A percentile compares a stretch with the other conserved stretches of the same genome.
These are phyloP conservation scores for Hymenochaete sp. DNA, from an alignment of 1,284 basidiomycete genomes.

Conservation along the genomic window DNA sequence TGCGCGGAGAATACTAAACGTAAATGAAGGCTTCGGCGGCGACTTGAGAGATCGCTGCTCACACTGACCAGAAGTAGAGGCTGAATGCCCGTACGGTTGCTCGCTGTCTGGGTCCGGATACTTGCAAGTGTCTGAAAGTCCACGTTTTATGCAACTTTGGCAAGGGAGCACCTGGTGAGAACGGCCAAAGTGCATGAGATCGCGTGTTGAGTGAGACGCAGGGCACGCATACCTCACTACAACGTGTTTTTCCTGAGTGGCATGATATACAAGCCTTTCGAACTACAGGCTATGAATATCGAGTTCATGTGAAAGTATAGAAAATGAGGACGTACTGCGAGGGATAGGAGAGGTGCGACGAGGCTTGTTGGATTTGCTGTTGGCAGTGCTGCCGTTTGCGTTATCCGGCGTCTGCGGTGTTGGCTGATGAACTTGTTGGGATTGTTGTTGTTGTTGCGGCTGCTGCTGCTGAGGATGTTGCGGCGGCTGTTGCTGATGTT, in stretches of 20 bases:
- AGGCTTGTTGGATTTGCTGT: slow-evolving; percentile 13
- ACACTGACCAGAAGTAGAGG: too few relatives aligned
- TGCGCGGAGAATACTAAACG: too few relatives aligned
- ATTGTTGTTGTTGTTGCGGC: slow-evolving; percentile 18
- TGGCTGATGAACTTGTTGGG: slow-evolving; percentile 22
- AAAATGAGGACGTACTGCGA: slow-evolving; percentile 31
- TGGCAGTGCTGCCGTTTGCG: slow-evolving; percentile 1
- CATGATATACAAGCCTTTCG: slow-evolving; percentile 70
- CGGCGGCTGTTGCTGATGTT: slow-evolving; percentile 23
- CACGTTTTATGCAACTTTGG: slow-evolving; percentile 73
- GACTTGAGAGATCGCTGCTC: too few relatives aligned
- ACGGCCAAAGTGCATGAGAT: background rate
- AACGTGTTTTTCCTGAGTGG: slow-evolving; percentile 70
- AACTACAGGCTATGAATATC: slow-evolving; percentile 28
- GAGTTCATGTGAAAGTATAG: slow-evolving; percentile 10
- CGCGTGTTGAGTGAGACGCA: background rate
- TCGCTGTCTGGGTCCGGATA: slow-evolving; percentile 67
- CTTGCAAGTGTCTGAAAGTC: slow-evolving; percentile 54
- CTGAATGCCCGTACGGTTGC: slow-evolving; percentile 37
- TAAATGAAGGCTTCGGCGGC: too few relatives aligned
- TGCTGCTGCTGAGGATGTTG: slow-evolving; percentile 30
- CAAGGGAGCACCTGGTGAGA: slow-evolving; percentile 46
- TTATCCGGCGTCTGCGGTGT: slow-evolving; percentile 20
- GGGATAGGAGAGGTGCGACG: slow-evolving; percentile 23
- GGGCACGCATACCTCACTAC: slow-evolving; percentile 41